A percentile compares a stretch with the other conserved stretches of the same genome.
phyloP scores from a whole-genome alignment of 73 alveolate genomes.

The Paramecium primaurelia region DNA sequence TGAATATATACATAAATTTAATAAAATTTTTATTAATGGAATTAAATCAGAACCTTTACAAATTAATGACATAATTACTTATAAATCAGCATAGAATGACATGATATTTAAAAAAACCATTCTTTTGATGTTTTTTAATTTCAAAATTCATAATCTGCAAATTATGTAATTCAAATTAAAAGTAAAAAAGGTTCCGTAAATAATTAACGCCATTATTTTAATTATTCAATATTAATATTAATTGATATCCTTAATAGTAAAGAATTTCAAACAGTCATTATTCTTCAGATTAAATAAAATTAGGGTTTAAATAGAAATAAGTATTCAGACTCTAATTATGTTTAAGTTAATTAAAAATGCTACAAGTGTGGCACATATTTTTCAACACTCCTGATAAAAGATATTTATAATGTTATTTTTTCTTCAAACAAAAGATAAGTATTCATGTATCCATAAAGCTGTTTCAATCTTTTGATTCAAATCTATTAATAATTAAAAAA shows the following conservation, averaged over 20 bases:
- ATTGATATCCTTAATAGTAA: neutral
- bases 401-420: neutral
- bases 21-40: neutral
- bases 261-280: neutral
- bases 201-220: neutral
- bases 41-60: neutral
- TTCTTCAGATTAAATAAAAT: neutral
- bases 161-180: neutral
- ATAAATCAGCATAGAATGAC: neutral
- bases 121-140: neutral
- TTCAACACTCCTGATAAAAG: neutral
- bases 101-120: neutral
- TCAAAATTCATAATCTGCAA: neutral
- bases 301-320: neutral
- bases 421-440: neutral
- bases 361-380: neutral
- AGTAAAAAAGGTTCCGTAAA: neutral
- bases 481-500: too few species aligned
- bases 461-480: neutral
- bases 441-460: neutral
- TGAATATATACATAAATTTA: neutral
- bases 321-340: neutral
- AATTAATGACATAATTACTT: neutral
- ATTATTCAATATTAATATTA: neutral
- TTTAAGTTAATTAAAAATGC: neutral